These are phyloP conservation scores for Bisporella sp. DNA, from an alignment of 2,329 filamentous ascomycete species.

Conservation along the genomic window DNA sequence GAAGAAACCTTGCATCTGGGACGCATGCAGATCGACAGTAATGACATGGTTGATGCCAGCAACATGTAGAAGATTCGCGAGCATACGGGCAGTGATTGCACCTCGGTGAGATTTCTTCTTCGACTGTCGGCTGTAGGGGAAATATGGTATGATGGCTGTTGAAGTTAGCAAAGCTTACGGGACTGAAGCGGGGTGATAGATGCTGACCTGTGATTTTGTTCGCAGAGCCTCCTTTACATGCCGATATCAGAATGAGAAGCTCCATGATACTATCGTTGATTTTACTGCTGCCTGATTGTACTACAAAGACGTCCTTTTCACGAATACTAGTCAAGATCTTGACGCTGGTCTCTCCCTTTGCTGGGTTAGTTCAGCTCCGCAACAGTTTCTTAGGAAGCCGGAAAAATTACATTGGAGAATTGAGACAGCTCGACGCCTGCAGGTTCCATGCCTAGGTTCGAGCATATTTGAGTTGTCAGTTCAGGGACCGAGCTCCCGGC, in stretches of 20 bases:
- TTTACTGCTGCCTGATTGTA: slow-evolving; percentile 90
- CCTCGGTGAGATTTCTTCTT: slow-evolving; percentile 98
- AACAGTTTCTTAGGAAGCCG: slow-evolving; percentile 1
- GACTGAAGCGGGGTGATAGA: not conserved
- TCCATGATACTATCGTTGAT: slow-evolving; percentile 99
- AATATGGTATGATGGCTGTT: slow-evolving; percentile 82
- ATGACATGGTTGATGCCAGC: slow-evolving; percentile 97
- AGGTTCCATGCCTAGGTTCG: slow-evolving; percentile 59
- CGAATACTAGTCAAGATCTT: slow-evolving; percentile 71
- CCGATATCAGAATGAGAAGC: slow-evolving; percentile 97
- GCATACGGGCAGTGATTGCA: slow-evolving; percentile 93
- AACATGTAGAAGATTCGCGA: slow-evolving; percentile 88
- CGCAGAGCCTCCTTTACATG: slow-evolving; percentile 94
- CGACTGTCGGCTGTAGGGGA: slow-evolving; percentile 97
- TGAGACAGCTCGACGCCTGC: slow-evolving; percentile 60
- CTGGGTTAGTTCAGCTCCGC: slow-evolving; percentile 21
- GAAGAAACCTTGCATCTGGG: slow-evolving; percentile 99
- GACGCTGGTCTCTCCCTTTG: slow-evolving; percentile 62
- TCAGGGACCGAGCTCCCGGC: slow-evolving; percentile 60
- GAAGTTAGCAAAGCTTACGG: slow-evolving; percentile 11
- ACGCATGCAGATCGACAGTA: slow-evolving; percentile 91
- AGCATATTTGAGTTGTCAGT: slow-evolving; percentile 59
- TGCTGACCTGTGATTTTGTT: slow-evolving; percentile 88
- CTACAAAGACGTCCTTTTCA: slow-evolving; percentile 98
- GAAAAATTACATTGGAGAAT: slow-evolving; percentile 58